Evolutionary conservation across 768 basidiomycete species (phyloP).

Genomic region (Tulasnella calospora): DNA sequence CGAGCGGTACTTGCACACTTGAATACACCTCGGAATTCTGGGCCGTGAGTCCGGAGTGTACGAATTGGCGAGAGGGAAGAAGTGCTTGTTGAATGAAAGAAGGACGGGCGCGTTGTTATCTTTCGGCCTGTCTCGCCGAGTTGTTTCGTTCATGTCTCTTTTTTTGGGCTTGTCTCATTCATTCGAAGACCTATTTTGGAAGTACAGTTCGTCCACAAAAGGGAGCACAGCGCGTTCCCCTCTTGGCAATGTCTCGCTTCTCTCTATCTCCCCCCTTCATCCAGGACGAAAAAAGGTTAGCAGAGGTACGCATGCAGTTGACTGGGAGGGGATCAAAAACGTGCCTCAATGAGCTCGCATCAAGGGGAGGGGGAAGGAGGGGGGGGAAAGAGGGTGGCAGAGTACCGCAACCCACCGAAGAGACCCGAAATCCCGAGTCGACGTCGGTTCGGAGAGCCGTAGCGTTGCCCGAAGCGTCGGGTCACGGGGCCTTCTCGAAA

Average conservation of each 20-base stretch:
- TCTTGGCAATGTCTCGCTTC: neutral
- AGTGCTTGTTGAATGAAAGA: too few relatives aligned
- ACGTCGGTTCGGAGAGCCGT: conserved; percentile 4
- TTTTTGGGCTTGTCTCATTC: neutral
- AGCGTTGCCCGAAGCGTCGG: neutral
- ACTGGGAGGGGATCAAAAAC: neutral
- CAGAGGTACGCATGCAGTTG: neutral
- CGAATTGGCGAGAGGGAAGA: neutral
- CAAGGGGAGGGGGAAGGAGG: neutral
- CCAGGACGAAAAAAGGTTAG: neutral
- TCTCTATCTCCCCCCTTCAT: neutral
- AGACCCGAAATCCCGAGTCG: neutral
- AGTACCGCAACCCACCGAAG: neutral
- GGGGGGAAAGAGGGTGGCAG: neutral
- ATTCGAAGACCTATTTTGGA: neutral
- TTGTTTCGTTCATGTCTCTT: neutral
- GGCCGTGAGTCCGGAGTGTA: neutral
- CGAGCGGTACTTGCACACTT: neutral
- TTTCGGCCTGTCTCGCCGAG: neutral
- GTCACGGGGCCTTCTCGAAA: neutral
- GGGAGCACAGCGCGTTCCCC: neutral
- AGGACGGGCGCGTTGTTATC: neutral
- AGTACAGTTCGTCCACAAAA: neutral
- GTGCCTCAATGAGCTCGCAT: neutral
- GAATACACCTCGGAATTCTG: too few relatives aligned